Percentiles rank a stretch among this genome's conserved stretches.
Evolutionary conservation across 2,329 filamentous ascomycete species (phyloP).

Genomic region (Calonectria pseudoturangicola): DNA sequence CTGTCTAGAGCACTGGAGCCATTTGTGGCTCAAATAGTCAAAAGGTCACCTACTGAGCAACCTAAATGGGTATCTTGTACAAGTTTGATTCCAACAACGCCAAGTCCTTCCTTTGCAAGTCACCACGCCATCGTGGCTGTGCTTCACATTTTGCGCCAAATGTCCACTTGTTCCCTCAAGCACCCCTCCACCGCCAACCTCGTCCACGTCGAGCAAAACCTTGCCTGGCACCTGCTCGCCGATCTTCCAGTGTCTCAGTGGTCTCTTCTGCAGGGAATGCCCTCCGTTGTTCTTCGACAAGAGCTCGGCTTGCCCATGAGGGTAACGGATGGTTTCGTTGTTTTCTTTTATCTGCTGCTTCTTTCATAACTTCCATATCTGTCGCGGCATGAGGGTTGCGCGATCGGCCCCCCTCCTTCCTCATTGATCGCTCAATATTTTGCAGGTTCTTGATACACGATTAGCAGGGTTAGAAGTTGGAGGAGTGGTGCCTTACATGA

Average conservation of each 20-base stretch:
- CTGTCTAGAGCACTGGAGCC: neutral
- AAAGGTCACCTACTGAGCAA: neutral
- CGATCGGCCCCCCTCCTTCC: conserved; percentile 33
- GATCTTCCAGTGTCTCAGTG: conserved; percentile 26
- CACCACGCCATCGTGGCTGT: neutral
- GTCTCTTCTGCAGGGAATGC: conserved; percentile 38
- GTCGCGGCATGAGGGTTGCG: conserved; percentile 49
- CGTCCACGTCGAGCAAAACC: neutral
- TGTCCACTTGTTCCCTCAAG: neutral
- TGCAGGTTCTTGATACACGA: conserved; percentile 56
- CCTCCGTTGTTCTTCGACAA: conserved; percentile 46
- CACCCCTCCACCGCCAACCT: neutral
- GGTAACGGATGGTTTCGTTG: conserved; percentile 54
- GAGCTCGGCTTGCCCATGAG: conserved; percentile 58
- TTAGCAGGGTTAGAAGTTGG: neutral
- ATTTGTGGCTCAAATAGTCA: neutral
- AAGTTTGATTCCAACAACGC: conserved; percentile 34
- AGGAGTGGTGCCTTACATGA: conserved; percentile 55
- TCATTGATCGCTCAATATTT: conserved; percentile 54
- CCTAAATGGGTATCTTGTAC: conserved; percentile 33
- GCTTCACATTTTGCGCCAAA: neutral
- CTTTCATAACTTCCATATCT: conserved; percentile 59
- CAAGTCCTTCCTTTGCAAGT: conserved; percentile 11
- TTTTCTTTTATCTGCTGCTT: conserved; percentile 57
- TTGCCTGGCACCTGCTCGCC: neutral